Evolutionary conservation across 768 basidiomycete species (phyloP), one percentile per base, ranked within the genome.

Genomic region (Pleurotus giganteus): DNA sequence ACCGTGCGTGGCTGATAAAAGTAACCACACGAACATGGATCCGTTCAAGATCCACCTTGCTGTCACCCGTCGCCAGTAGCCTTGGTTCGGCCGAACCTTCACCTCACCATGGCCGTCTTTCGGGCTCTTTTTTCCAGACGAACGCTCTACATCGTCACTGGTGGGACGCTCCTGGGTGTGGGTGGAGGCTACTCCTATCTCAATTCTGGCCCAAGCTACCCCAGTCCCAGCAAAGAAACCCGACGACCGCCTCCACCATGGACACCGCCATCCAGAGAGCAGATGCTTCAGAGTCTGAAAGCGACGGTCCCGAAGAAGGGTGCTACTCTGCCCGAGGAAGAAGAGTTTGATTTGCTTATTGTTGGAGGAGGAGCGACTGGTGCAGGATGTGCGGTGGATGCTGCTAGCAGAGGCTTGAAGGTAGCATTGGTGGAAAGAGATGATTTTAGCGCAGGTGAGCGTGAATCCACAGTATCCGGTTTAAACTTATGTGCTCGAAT

Each of bases 341-440:
- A 83, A 12, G 80, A 82, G 47, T 91, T 91, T 58, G 93, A 95
- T 69, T 63, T 94, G 26, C 71, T 95, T 46, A 74, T 98, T 60
- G 85, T 98, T 28, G 96, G 95, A 24, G 95, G 96, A 34, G 96
- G 96, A 17, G 96, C 96, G 4, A 98, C 94, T 1, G 96, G 96
- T 47, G 90, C 94, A 0, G 96, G 97, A 37, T 88, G 94, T n/a
- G 96, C 95, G 6, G 81, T 99, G 11, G 96, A 98, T 69, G 96
- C 96, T 42, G 94, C 91, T 4, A 90, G 85, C 64, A 75, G 96
- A 54, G 95, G 97, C 0, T 76, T 99, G 41, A 91, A 85, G 66
- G 96, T 98, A 12, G 96, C 92, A 0, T 74, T 98, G 56, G 94
- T 98, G 0, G 96, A 99, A 64, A 74, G 93, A 43, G 89, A 91